A percentile compares a stretch with the other conserved stretches of the same genome.
These are phyloP conservation scores for Fusarium udum DNA, from an alignment of 2,329 filamentous ascomycete species.

Conservation along the genomic window DNA sequence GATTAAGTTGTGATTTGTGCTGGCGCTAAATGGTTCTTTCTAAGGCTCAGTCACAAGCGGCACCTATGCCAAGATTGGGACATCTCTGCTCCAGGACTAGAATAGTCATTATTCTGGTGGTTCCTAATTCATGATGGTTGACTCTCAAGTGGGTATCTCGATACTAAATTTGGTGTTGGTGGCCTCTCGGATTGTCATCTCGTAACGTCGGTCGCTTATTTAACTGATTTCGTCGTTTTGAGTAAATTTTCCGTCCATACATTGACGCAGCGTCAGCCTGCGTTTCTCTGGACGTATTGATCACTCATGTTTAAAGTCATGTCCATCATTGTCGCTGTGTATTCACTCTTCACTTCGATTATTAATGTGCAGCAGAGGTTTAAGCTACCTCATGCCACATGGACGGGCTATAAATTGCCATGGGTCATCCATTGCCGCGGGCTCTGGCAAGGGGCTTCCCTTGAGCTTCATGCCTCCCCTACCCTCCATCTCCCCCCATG, in stretches of 20 bases:
- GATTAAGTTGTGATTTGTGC: neutral
- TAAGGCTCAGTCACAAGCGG: neutral
- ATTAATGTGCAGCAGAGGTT: slow-evolving; percentile 13
- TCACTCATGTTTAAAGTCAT: neutral
- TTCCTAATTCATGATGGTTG: slow-evolving; percentile 25
- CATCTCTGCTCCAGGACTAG: neutral
- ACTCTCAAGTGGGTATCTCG: slow-evolving; percentile 21
- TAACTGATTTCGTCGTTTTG: slow-evolving; percentile 24
- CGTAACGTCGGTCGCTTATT: slow-evolving; percentile 30
- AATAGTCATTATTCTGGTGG: slow-evolving; percentile 11
- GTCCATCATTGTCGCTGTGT: neutral
- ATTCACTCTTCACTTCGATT: slow-evolving; percentile 11
- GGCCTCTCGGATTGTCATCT: slow-evolving; percentile 25
- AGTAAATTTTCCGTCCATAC: slow-evolving; percentile 12
- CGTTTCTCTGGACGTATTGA: neutral
- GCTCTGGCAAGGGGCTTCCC: slow-evolving; percentile 41
- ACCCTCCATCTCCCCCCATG: slow-evolving; percentile 10
- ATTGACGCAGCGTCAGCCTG: neutral
- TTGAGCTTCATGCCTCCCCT: slow-evolving; percentile 29
- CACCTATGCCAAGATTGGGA: slow-evolving; percentile 2
- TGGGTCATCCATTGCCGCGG: slow-evolving; percentile 37
- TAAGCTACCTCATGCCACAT: slow-evolving; percentile 6
- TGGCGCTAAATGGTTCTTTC: neutral
- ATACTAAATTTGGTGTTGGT: slow-evolving; percentile 10
- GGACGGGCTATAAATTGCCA: slow-evolving; percentile 29